Conservation (phyloP, 306 rosid genomes). For the Rosa chinensis region DNA sequence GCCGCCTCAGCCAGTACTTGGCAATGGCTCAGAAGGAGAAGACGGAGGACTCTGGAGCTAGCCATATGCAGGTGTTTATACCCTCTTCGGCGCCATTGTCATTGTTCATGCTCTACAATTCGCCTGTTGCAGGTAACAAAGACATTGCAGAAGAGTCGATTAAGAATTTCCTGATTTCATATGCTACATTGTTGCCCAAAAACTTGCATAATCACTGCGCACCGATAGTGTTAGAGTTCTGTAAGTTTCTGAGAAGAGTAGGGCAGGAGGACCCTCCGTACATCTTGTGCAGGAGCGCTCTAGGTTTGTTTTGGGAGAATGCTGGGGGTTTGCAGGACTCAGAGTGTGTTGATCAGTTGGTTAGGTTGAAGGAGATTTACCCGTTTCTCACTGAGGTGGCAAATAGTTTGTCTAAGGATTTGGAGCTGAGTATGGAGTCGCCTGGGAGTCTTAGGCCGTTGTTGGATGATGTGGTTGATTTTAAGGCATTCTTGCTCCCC, state of each 20-base stretch:
- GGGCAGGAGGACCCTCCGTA: slow-evolving; percentile 52
- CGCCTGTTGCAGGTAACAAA: slow-evolving; percentile 36
- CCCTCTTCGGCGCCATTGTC: slow-evolving; percentile 47
- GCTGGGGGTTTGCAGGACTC: neutral
- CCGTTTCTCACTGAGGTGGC: slow-evolving; percentile 56
- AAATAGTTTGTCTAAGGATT: slow-evolving; percentile 39
- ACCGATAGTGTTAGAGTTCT: slow-evolving; percentile 54
- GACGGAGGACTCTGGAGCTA: slow-evolving; percentile 29
- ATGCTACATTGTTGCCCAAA: slow-evolving; percentile 28
- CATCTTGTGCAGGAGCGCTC: slow-evolving; percentile 44
- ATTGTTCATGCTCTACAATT: slow-evolving; percentile 56
- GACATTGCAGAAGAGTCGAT: slow-evolving; percentile 42
- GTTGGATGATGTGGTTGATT: slow-evolving; percentile 48
- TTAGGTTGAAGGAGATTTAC: slow-evolving; percentile 43
- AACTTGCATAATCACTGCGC: slow-evolving; percentile 36
- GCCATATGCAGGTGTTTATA: slow-evolving; percentile 56
- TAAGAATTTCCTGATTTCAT: slow-evolving; percentile 40
- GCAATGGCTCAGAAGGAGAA: slow-evolving; percentile 24
- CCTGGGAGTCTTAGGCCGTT: slow-evolving; percentile 44
- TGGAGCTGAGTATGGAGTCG: slow-evolving; percentile 44
- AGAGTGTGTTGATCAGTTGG: slow-evolving; percentile 21
- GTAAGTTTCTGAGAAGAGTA: slow-evolving; percentile 53
- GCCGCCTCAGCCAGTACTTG: slow-evolving; percentile 34
- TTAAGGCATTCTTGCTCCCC: slow-evolving; percentile 40
- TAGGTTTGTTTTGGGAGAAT: slow-evolving; percentile 44